These are phyloP conservation scores for Wickerhamiella spandovensis DNA, from an alignment of 805 yeast species.

Conservation along the genomic window DNA sequence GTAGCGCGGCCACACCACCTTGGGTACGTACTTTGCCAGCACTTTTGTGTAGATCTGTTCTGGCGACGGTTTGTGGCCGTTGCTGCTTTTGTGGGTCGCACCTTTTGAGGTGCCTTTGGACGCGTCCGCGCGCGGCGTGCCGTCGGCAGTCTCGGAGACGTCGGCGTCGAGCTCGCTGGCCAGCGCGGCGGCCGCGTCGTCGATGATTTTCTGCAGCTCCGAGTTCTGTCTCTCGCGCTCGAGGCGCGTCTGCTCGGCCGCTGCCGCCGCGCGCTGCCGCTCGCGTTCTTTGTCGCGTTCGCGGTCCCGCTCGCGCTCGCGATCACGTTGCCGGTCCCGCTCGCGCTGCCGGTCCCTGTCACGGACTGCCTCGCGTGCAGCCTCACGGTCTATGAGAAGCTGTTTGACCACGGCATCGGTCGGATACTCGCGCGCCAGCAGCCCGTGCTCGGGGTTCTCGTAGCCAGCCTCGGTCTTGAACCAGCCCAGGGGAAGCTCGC, in stretches of 20 bases:
- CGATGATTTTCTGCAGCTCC: constrained; percentile 22
- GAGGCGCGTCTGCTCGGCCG: constrained; percentile 14
- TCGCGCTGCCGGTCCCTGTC: constrained; percentile 7
- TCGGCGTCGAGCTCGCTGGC: not conserved
- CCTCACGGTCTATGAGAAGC: constrained; percentile 8
- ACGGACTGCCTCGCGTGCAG: constrained; percentile 17
- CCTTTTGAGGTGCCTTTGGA: not conserved
- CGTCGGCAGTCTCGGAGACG: not conserved
- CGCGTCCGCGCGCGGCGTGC: not conserved
- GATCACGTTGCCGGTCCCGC: constrained; percentile 5
- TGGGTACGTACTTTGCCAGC: constrained; percentile 71
- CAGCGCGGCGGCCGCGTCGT: constrained; percentile 11
- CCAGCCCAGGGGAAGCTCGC: constrained; percentile 50
- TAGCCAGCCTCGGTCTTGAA: constrained; percentile 42
- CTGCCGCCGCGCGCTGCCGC: constrained; percentile 4
- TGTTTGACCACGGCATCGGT: constrained; percentile 18
- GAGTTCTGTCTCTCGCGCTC: constrained; percentile 26
- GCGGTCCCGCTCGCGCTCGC: constrained; percentile 1
- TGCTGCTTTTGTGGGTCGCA: constrained; percentile 13
- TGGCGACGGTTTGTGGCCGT: constrained; percentile 12
- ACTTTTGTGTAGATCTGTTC: constrained; percentile 12
- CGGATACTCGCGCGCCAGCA: constrained; percentile 53
- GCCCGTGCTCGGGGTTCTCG: constrained; percentile 35
- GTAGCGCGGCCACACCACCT: constrained; percentile 47
- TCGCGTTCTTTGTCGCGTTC: constrained; percentile 14